Evolutionary conservation across 768 basidiomycete genomes (phyloP).

Genomic region (Pulveroboletus sp.): DNA sequence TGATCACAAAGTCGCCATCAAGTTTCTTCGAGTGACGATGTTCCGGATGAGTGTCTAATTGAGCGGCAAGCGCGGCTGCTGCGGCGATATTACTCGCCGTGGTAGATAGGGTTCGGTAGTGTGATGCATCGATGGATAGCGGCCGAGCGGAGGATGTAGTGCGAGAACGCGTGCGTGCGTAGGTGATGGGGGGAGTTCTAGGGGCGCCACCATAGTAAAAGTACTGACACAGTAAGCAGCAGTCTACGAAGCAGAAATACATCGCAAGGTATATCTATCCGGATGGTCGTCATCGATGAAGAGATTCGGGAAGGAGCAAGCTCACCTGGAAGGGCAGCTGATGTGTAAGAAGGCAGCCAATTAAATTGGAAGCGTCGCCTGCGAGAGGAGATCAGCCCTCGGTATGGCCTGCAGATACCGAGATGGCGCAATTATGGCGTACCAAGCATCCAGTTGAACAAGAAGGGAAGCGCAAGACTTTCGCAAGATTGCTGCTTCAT

Average conservation of each 20-base stretch:
- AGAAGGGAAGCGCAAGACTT: slow-evolving; percentile 88
- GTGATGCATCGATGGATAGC: slow-evolving; percentile 50
- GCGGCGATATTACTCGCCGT: slow-evolving; percentile 71
- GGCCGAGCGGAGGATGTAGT: slow-evolving; percentile 43
- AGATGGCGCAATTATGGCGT: slow-evolving; percentile 24
- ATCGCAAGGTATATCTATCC: slow-evolving; percentile 80
- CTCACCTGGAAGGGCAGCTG: slow-evolving; percentile 93
- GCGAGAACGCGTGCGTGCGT: slow-evolving; percentile 39
- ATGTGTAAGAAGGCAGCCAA: slow-evolving; percentile 87
- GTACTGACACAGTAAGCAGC: slow-evolving; percentile 72
- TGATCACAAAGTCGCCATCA: slow-evolving; percentile 19
- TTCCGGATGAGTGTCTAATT: slow-evolving; percentile 46
- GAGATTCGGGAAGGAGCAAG: background rate
- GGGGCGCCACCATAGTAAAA: slow-evolving; percentile 58
- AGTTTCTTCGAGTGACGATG: slow-evolving; percentile 31
- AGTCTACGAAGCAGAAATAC: slow-evolving; percentile 87
- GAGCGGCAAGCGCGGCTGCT: slow-evolving; percentile 64
- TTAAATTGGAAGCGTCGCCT: slow-evolving; percentile 91
- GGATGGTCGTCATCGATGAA: slow-evolving; percentile 6
- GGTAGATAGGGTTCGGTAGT: slow-evolving; percentile 63
- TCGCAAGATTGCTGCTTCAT: slow-evolving; percentile 71
- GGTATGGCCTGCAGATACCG: background rate
- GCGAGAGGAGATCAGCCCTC: slow-evolving; percentile 10
- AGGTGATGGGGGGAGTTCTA: slow-evolving; percentile 32
- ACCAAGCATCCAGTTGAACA: slow-evolving; percentile 92